Conservation (phyloP, 441 rosid genomes). For the Euphorbia corollata region DNA sequence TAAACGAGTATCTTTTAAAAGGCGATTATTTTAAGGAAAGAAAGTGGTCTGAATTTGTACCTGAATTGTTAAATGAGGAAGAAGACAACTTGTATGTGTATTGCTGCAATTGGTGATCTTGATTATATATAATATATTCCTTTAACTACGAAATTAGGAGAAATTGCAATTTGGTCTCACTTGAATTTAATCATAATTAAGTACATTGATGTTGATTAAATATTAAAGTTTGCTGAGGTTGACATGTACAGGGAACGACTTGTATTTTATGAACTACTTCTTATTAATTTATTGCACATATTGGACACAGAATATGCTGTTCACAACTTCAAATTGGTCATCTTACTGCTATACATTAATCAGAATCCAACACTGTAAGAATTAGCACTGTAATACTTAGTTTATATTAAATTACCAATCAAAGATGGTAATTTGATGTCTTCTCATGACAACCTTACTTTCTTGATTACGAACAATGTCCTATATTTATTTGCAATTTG, state of each 20-base stretch:
- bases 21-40: background rate
- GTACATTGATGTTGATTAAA: background rate
- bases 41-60: background rate
- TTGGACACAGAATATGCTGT: background rate
- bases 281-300: background rate
- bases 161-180: background rate
- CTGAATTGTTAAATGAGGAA: background rate
- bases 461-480: background rate
- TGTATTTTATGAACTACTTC: background rate
- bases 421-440: background rate
- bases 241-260: background rate
- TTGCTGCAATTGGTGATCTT: background rate
- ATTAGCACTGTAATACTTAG: background rate
- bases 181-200: background rate
- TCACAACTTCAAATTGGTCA: background rate
- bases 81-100: background rate
- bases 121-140: background rate
- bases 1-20: constrained; percentile 6
- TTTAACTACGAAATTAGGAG: background rate
- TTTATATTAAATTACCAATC: background rate
- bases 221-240: background rate
- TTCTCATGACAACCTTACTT: background rate
- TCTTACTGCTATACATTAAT: too few species aligned
- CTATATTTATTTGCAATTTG: too few species aligned
- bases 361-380: background rate